Conservation (phyloP, 352 stramenopile species). For the Paralagenidium karlingii region DNA sequence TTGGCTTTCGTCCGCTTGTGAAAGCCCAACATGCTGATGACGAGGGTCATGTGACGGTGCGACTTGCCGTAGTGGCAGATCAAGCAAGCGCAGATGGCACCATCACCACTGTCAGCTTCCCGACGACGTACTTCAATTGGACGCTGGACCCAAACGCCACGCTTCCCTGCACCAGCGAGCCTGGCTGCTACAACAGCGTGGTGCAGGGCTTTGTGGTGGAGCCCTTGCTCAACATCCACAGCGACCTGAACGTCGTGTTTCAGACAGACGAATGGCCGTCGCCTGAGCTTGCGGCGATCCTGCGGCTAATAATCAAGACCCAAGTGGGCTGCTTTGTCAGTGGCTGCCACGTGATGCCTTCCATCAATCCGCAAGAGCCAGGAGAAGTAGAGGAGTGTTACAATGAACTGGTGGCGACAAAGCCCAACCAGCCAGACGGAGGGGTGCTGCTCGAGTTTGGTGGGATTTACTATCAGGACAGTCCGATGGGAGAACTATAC, state of each 20-base stretch:
- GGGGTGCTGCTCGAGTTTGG: conserved; percentile 29
- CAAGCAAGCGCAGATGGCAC: too few relatives aligned
- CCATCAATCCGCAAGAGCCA: conserved; percentile 19
- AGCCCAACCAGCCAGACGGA: conserved; percentile 20
- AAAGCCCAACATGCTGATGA: too few relatives aligned
- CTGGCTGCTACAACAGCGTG: conserved; percentile 28
- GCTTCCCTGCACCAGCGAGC: conserved; percentile 18
- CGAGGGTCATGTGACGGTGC: too few relatives aligned
- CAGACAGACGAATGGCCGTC: conserved; percentile 19
- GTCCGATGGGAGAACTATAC: conserved; percentile 36
- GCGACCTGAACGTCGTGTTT: conserved; percentile 16
- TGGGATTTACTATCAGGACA: conserved; percentile 42
- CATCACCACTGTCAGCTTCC: too few relatives aligned
- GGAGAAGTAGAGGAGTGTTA: conserved; percentile 45
- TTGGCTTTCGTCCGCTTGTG: too few relatives aligned
- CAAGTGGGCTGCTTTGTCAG: conserved; percentile 33
- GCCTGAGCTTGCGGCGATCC: conserved; percentile 19
- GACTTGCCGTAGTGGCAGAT: too few relatives aligned
- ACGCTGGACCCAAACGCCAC: conserved; percentile 22
- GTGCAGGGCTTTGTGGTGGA: conserved; percentile 33
- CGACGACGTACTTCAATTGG: conserved; percentile 41
- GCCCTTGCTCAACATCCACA: conserved; percentile 23
- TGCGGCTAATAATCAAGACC: conserved; percentile 28
- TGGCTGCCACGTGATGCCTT: conserved; percentile 17
- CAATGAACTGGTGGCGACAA: conserved; percentile 19